Evolutionary conservation across 2,329 filamentous ascomycete genomes (phyloP), one percentile per base, ranked within the genome.

Genomic region (Calonectria pauciramosa): DNA sequence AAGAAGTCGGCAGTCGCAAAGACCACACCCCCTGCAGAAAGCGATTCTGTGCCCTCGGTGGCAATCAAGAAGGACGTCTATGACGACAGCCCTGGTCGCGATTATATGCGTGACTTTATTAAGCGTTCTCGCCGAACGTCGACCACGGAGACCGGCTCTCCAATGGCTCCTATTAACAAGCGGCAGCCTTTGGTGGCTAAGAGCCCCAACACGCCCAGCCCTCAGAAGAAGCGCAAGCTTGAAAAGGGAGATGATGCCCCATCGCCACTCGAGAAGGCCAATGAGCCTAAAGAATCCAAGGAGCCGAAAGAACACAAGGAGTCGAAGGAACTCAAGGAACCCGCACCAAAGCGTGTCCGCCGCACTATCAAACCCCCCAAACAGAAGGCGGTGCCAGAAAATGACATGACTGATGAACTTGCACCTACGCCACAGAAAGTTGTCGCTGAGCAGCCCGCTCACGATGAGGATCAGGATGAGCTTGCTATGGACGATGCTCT

Each of bases 121-220:
- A 83, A 82, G 64, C 82, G 82, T n/a, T 80, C 83, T 32, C 82
- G 78, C 26, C 81, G 80, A 56, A 73, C 76, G 4, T 82, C 83
- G 2, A 76, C 83, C 16, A 81, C 83, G 1, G 82, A 83, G 49
- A 76, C 80, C 1, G 84, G 83, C 5, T 84, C 83, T n/a, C 82
- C 83, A 18, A 77, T 83, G 30, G 79, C 82, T 9, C 72, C 75
- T 10, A n/a, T 69, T 8, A 26, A 60, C 1, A 80, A 82, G 75
- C 81, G 84, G 41, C 77, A 77, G 44, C 83, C 84, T 59, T 80
- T 86, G 23, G 84, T 78, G 34, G 78, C 74, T 70, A 83, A 83
- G 81, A 85, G 83, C 79, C 83, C 83, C 77, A 86, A 86, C 70
- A 79, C 82, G 32, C 81, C 80, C 34, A 85, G 82, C 71, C 83